Evolutionary conservation across 768 basidiomycete species (phyloP), one percentile per base, ranked within the genome.

Genomic region (Neoboletus brunneissimus): DNA sequence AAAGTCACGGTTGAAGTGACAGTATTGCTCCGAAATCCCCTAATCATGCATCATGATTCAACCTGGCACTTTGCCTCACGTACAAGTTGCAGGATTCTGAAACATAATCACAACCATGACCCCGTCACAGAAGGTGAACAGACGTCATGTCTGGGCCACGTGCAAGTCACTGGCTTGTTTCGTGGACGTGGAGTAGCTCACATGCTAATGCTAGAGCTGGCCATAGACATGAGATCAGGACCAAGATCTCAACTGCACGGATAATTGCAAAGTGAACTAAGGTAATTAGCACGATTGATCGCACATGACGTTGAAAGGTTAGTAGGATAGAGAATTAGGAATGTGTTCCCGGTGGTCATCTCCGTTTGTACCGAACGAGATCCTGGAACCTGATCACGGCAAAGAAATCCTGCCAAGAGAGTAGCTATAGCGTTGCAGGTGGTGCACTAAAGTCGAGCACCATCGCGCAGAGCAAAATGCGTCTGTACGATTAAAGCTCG

Each of bases 341-440:
- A 54, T 32, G 55, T 42, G 48, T 58, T 64, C 45, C 54, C 32
- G 52, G 52, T 47, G 47, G 35, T 67, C 52, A 65, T 65, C 54
- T 54, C 64, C 66, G 59, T 56, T 45, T 40, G 20, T 6, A 34
- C 34, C 27, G 48, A 46, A 67, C 48, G n/a, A 46, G 43, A 43
- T 53, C 47, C 41, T 6, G 27, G n/a, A 54, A 20, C 35, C 23
- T 25, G 38, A 48, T 34, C 44, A 35, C 13, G 20, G n/a, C 5
- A 13, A 34, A 23, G 23, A 50, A 37, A 35, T 29, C 13, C 42
- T 23, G 38, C 56, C 31, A 47, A 51, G 37, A 59, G 15, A 7
- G 32, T 15, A 20, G 12, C 15, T 40, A 32, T 22, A 41, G 27
- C 12, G 6, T 48, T 41, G 60, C 13, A 18, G 27, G 22, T 23